Base-by-base conservation (phyloP, 352 stramenopile genomes). In the Thalassiosira delicatula region DNA sequence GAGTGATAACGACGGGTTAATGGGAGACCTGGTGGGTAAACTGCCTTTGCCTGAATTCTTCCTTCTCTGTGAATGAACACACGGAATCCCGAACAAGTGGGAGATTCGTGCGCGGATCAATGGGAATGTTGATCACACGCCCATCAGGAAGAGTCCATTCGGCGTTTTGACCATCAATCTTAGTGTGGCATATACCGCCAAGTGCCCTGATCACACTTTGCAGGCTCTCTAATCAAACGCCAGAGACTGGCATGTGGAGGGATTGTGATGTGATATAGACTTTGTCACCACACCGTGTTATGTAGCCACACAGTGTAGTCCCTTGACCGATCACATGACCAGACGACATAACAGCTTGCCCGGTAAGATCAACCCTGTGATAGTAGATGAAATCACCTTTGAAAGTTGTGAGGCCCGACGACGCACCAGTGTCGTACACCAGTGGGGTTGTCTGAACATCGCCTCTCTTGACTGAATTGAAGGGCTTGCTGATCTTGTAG, bases 301-400 rank as follows among this genome's bases (percentile, higher is more conserved):
- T 33, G 0, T 62, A 59, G 42, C 33, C 27, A 56, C 69, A 77
- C 11, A 53, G 25, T n/a, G 70, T 35, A 7, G 54, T 27, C 27
- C 69, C 56, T 70, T 63, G 27, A 2, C 69, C 69, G 53, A 32
- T 12, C 9, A 77, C 69, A 17, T 33, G 30, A 54, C 61, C 63
- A 2, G 49, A 32, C 7, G 44, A 27, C 0, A 37, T 27, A 14
- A 75, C 37, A 61, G 69, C 74, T 19, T 76, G 33, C 0, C 76
- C 66, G 19, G 30, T 30, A 21, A 83, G 76, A 4, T 67, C 12
- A 46, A 59, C 70, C 3, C 49, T 17, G 12, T 57, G 44, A 40
- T 77, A 67, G 33, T 59, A n/a, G 14, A 59, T 59, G 25, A 29
- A 59, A 21, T 59, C 51, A 8, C 19, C 11, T 21, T 14, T 29